Evolutionary conservation across 1,284 basidiomycete species (phyloP).

Genomic region (Cutaneotrichosporon dermatis): DNA sequence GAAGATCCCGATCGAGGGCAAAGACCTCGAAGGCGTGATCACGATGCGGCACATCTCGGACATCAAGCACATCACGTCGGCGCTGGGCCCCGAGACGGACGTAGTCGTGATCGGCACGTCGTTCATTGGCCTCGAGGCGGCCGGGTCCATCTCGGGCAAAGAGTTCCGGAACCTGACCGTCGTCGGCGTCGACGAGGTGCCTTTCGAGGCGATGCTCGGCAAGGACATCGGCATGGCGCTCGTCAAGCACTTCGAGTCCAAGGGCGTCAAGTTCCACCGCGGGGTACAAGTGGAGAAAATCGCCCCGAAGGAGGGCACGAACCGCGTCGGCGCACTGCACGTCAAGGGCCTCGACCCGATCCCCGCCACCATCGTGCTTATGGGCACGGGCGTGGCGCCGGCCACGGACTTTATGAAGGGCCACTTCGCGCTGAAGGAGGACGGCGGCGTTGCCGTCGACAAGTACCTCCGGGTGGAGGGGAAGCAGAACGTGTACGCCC

Average conservation of each 20-base stretch:
- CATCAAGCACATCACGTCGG: slow-evolving; percentile 66
- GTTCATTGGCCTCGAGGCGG: slow-evolving; percentile 92
- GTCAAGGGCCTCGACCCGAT: slow-evolving; percentile 65
- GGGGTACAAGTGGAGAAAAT: slow-evolving; percentile 67
- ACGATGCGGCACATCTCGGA: slow-evolving; percentile 71
- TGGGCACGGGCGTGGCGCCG: slow-evolving; percentile 85
- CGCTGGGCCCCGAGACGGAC: slow-evolving; percentile 60
- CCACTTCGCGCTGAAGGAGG: slow-evolving; percentile 61
- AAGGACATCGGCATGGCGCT: slow-evolving; percentile 73
- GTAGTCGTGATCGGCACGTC: slow-evolving; percentile 82
- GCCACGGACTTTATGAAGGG: slow-evolving; percentile 76
- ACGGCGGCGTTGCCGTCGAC: slow-evolving; percentile 78
- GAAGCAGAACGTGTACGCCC: slow-evolving; percentile 66
- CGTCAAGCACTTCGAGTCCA: slow-evolving; percentile 73
- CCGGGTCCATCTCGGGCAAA: slow-evolving; percentile 67
- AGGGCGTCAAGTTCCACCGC: slow-evolving; percentile 82
- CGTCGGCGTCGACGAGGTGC: slow-evolving; percentile 77
- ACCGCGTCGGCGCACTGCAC: slow-evolving; percentile 51
- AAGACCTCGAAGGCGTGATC: slow-evolving; percentile 70
- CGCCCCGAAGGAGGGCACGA: slow-evolving; percentile 44
- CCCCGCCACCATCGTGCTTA: slow-evolving; percentile 72
- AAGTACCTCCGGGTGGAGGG: slow-evolving; percentile 67
- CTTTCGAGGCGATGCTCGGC: slow-evolving; percentile 77
- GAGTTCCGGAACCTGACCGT: slow-evolving; percentile 64
- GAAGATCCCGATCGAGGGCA: slow-evolving; percentile 69